Percentiles rank a stretch among this genome's conserved stretches.
Evolutionary conservation across 306 rosid genomes (phyloP).

Genomic region (Sindora glabra): DNA sequence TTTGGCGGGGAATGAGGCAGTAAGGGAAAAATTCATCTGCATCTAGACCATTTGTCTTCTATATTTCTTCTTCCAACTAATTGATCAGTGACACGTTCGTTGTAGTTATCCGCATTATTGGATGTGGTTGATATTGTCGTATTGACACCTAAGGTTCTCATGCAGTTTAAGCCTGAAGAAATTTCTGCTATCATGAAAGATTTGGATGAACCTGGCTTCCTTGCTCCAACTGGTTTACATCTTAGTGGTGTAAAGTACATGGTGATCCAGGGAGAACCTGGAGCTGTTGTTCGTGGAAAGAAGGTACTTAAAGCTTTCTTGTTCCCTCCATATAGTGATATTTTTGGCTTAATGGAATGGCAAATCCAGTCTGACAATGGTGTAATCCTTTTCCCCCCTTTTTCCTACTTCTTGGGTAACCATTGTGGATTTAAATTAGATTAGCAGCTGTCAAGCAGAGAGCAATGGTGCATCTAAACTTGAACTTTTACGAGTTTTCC

Average conservation of each 20-base stretch:
- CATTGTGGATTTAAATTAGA: neutral
- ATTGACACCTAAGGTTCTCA: neutral
- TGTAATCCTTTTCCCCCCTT: neutral
- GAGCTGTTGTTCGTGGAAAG: constrained; percentile 53
- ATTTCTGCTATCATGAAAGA: constrained; percentile 34
- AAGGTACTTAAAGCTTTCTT: constrained; percentile 28
- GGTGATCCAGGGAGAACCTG: constrained; percentile 57
- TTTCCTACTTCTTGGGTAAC: neutral
- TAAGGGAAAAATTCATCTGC: too few relatives aligned
- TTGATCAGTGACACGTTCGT: too few relatives aligned
- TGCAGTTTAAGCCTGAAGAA: constrained; percentile 42
- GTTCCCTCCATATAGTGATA: neutral
- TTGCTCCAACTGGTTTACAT: constrained; percentile 50
- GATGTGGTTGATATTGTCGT: neutral
- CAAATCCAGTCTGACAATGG: too few relatives aligned
- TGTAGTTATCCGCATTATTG: too few relatives aligned
- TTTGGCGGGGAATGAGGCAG: too few relatives aligned
- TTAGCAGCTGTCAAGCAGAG: too few relatives aligned
- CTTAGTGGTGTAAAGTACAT: constrained; percentile 53
- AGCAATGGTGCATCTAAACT: neutral
- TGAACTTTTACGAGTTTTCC: neutral
- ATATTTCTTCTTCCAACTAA: too few relatives aligned
- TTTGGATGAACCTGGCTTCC: constrained; percentile 45
- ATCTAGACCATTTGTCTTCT: too few relatives aligned
- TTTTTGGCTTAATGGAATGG: too few relatives aligned